phyloP scores from a whole-genome alignment of 257 asterid species.

The Solanum etuberosum region DNA sequence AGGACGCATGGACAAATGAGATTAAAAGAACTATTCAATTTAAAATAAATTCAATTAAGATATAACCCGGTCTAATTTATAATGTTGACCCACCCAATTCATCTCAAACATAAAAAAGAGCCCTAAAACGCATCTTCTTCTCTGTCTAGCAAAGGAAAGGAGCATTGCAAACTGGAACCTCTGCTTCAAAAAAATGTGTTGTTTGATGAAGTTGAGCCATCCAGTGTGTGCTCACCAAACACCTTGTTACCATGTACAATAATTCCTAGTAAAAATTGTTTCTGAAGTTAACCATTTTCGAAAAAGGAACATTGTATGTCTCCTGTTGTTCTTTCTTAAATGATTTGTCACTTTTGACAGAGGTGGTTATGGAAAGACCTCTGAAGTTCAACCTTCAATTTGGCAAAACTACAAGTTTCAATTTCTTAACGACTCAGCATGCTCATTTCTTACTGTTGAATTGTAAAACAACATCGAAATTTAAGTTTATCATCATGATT shows the following conservation, averaged over 20 bases:
- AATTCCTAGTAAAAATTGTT: background rate
- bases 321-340: background rate
- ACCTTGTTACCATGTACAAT: background rate
- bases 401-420: background rate
- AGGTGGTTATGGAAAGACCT: background rate
- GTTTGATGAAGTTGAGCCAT: background rate
- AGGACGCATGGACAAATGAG: too few relatives aligned
- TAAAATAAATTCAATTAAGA: too few relatives aligned
- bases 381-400: background rate
- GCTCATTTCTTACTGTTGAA: too few relatives aligned
- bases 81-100: background rate
- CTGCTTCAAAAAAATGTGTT: background rate
- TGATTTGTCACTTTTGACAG: background rate
- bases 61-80: too few relatives aligned
- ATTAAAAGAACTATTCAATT: too few relatives aligned
- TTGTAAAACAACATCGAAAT: too few relatives aligned
- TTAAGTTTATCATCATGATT: too few relatives aligned
- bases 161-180: background rate
- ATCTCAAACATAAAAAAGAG: too few relatives aligned
- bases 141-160: background rate
- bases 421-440: too few relatives aligned
- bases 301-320: background rate
- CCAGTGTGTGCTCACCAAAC: background rate
- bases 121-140: background rate
- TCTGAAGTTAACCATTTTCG: background rate